phyloP scores from a whole-genome alignment of 163 green algal species.

The Chloromonas sp. region DNA sequence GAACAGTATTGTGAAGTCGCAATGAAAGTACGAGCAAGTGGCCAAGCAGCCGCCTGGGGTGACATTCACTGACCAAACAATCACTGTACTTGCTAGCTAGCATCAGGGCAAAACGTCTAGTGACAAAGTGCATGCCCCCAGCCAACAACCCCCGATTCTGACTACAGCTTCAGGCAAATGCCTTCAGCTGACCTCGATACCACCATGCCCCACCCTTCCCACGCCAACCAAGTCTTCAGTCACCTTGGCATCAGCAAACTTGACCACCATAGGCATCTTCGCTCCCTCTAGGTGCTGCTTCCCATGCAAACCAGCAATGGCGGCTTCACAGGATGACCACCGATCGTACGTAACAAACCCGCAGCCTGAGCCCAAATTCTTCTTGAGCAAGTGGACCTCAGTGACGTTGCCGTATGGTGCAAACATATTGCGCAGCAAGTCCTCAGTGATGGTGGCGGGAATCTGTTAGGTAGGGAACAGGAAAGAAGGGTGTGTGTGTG shows the following conservation, averaged over 20 bases:
- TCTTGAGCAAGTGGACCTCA: conserved; percentile 70
- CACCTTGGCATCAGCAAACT: conserved; percentile 78
- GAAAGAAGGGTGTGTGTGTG: background rate
- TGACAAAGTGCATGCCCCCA: too few relatives aligned
- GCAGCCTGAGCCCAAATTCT: conserved; percentile 55
- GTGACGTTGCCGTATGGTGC: conserved; percentile 70
- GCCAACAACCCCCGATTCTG: too few relatives aligned
- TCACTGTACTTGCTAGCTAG: too few relatives aligned
- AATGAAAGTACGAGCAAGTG: too few relatives aligned
- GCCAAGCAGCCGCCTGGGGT: too few relatives aligned
- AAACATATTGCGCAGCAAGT: conserved; percentile 66
- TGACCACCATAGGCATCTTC: conserved; percentile 76
- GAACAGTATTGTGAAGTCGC: too few relatives aligned
- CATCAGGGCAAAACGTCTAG: too few relatives aligned
- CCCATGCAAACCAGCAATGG: conserved; percentile 68
- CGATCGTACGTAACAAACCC: conserved; percentile 74
- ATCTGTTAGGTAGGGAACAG: conserved; percentile 43
- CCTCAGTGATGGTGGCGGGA: conserved; percentile 55
- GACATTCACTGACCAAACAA: too few relatives aligned
- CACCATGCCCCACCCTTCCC: too few relatives aligned
- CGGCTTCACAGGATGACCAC: conserved; percentile 68
- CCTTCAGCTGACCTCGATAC: too few relatives aligned
- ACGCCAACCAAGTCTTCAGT: too few relatives aligned
- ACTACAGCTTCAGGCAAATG: too few relatives aligned
- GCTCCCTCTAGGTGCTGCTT: conserved; percentile 56